A percentile compares a stretch with the other conserved stretches of the same genome.
Conservation (phyloP, 805 yeast species). For the Metschnikowia koreensis region DNA sequence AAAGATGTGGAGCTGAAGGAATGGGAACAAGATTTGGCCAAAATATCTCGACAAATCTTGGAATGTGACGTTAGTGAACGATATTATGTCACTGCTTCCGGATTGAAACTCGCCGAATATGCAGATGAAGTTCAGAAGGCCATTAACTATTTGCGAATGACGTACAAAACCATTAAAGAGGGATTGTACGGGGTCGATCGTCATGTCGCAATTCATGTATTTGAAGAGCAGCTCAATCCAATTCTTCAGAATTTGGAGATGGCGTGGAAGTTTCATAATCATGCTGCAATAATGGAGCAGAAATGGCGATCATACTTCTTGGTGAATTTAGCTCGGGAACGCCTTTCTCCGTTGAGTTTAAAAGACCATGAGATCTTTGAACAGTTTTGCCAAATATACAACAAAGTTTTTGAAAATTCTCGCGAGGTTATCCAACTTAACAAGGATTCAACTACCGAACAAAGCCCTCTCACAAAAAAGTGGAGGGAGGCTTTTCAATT, state of each 20-base stretch:
- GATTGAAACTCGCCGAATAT: not conserved
- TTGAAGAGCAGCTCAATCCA: not conserved
- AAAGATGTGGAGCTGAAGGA: not conserved
- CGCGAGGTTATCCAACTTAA: not conserved
- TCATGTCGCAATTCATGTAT: not conserved
- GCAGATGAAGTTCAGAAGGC: slow-evolving; percentile 4
- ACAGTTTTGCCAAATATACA: slow-evolving; percentile 1
- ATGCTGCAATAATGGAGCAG: slow-evolving; percentile 3
- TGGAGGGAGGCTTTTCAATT: too few relatives aligned
- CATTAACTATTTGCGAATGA: not conserved
- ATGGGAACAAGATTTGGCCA: not conserved
- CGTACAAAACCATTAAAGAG: not conserved
- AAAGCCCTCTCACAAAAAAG: too few relatives aligned
- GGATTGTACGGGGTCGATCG: not conserved
- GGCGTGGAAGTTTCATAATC: not conserved
- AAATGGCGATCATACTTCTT: slow-evolving; percentile 3
- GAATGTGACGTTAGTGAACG: not conserved
- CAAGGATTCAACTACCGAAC: not conserved
- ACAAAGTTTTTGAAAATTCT: not conserved
- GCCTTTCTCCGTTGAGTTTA: not conserved
- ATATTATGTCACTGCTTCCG: not conserved
- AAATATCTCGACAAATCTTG: not conserved
- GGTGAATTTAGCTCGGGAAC: slow-evolving; percentile 1
- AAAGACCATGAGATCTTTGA: slow-evolving; percentile 1
- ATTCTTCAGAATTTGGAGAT: not conserved